Base-by-base conservation (phyloP, 768 basidiomycete genomes). In the Kockovaella imperatae region DNA sequence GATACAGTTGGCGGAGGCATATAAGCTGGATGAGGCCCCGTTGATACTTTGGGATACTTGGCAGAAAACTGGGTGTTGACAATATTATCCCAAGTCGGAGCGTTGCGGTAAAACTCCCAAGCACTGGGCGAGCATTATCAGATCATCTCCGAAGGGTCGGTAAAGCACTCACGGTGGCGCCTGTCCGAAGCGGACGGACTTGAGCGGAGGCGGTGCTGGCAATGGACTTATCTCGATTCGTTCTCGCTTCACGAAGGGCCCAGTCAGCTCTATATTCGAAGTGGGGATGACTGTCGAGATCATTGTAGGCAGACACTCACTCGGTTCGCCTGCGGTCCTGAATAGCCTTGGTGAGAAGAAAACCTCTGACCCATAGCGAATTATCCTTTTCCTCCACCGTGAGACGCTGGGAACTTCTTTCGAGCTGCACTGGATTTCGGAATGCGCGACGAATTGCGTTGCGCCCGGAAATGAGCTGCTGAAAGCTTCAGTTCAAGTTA, bases 41-140 rank as follows among this genome's bases (percentile, higher is more conserved):
- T n/a, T n/a, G n/a, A n/a, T n/a, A n/a, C n/a, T n/a, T n/a, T n/a
- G n/a, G n/a, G n/a, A n/a, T n/a, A n/a, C n/a, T n/a, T n/a, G n/a
- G 32, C 17, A 32, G 47, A 54, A 30, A 59, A 61, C 24, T 57
- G 42, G 6, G 60, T 59, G 26, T 65, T 65, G 18, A 46, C 57
- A 17, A 54, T 55, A 28, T 62, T 65, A 43, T 65, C 60, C 17
- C 49, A 56, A 5, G 60, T 26, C 4, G 60, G 60, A 20, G 54
- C 45, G 24, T 62, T 38, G 15, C 45, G 42, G 25, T 65, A 57
- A 42, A 65, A 65, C 38, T 59, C 60, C 63, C 63, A 65, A 5
- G 59, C 54, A 4, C 63, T 65, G 45, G 3, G 21, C 5, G 6
- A 30, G 5, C 28, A 18, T 43, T 15, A 6, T 17, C 4, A 15